Evolutionary conservation across 2,329 filamentous ascomycete genomes (phyloP), one percentile per base, ranked within the genome.

Genomic region (Microsporum canis): DNA sequence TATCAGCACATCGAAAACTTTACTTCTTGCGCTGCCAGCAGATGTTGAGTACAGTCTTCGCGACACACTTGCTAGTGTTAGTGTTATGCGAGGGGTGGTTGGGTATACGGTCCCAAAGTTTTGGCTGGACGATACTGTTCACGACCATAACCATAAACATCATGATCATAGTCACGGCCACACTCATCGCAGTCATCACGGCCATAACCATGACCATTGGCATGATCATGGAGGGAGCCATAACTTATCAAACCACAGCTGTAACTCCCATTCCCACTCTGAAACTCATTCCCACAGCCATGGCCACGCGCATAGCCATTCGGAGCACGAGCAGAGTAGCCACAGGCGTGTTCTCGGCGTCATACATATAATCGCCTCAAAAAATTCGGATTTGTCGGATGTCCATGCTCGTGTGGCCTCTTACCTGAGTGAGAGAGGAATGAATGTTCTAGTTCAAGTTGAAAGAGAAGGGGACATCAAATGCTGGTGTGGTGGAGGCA

Each of bases 101-200:
- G 86, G 88, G 59, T 97, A 96, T 69, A 82, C 88, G 0, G 89
- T 88, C 0, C 91, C 92, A 5, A 88, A 91, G 68, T 96, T 97
- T 70, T 99, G 94, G 94, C 78, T 94, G 12, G 89, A 95, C 67
- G 91, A 95, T 65, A 78, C 77, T 34, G 62, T 68, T 33, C 65
- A 72, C 58, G 63, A 67, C 58, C 66, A 72, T 64, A 61, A 65
- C 38, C 71, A 74, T 62, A 60, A 65, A 12, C 71, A 75, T 63
- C 59, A 66, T 17, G 67, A 73, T n/a, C 67, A 72, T 61, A 17
- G 23, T 10, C 71, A 73, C 51, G 34, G 34, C n/a, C 70, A 73
- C 59, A 45, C 36, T 17, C 72, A 75, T 60, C 68, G 73, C 34
- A n/a, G 41, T 36, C 65, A 71, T 59, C 12, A 43, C 14, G 47